Evolutionary conservation across 176 grass and related monocot genomes (phyloP).

Genomic region (Alopecurus myosuroides): DNA sequence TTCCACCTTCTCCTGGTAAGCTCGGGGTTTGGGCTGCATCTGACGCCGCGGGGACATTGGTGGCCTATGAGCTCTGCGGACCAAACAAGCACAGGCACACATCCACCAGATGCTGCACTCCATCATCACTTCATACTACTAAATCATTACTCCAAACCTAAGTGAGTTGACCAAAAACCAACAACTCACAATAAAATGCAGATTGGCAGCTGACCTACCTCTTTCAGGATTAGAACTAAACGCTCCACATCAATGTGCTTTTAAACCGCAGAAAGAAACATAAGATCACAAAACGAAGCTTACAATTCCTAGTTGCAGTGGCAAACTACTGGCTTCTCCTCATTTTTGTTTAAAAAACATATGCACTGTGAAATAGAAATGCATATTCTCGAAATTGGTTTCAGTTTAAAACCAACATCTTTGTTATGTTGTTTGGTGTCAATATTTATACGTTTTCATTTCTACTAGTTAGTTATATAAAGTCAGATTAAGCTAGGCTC

Average conservation of each 20-base stretch:
- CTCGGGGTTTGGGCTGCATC: conserved; percentile 14
- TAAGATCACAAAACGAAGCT: neutral
- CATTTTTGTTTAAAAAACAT: neutral
- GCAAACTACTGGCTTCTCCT: neutral
- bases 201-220: conserved; percentile 23
- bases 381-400: neutral
- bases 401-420: neutral
- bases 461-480: neutral
- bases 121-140: no score
- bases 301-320: neutral
- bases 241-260: neutral
- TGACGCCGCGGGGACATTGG: neutral
- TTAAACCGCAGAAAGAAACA: neutral
- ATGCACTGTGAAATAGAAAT: neutral
- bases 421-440: neutral
- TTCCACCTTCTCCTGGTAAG: neutral
- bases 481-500: neutral
- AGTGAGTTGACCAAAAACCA: neutral
- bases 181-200: neutral
- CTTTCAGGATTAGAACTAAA: neutral
- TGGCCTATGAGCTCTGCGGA: conserved; percentile 12
- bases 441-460: neutral
- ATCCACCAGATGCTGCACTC: neutral
- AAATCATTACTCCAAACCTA: no score
- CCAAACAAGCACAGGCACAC: neutral